phyloP scores from a whole-genome alignment of 495 filamentous ascomycete species.

The Talaromyces proteolyticus region DNA sequence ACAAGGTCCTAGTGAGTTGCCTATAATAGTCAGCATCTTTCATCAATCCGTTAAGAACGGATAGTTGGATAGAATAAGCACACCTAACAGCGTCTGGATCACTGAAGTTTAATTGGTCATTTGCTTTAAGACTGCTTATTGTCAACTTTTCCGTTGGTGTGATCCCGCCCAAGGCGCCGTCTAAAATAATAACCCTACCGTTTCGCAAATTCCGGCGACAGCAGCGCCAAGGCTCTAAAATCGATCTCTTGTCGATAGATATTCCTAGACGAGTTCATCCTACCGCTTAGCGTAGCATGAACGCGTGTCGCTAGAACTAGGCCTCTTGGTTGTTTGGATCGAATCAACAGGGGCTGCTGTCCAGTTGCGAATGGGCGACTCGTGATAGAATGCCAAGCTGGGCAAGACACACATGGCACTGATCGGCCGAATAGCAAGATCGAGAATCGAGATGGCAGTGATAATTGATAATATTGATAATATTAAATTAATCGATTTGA shows the following conservation, averaged over 20 bases:
- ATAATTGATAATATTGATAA: too few species aligned
- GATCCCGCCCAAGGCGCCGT: background rate
- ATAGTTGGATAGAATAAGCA: constrained; percentile 6
- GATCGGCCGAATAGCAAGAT: too few species aligned
- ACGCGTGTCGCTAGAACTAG: too few species aligned
- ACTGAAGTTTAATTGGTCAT: constrained; percentile 73
- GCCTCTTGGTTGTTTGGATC: too few species aligned
- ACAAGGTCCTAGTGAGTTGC: constrained; percentile 74
- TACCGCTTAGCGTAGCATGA: background rate
- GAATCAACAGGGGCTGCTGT: too few species aligned
- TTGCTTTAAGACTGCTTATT: constrained; percentile 43
- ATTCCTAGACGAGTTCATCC: constrained; percentile 30
- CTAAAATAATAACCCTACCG: constrained; percentile 25
- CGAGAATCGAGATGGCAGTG: too few species aligned
- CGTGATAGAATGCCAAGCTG: too few species aligned
- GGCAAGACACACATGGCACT: too few species aligned
- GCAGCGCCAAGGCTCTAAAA: constrained; percentile 51
- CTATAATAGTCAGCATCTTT: constrained; percentile 19
- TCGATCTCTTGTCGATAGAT: constrained; percentile 59
- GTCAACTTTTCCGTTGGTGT: too few species aligned
- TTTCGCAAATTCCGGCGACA: constrained; percentile 54
- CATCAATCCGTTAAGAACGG: background rate
- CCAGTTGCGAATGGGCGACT: too few species aligned
- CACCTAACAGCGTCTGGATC: constrained; percentile 70
- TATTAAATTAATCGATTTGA: too few species aligned